Percentiles rank a stretch among this genome's conserved stretches.
phyloP scores from a whole-genome alignment of 2,329 filamentous ascomycete species.

The Aureobasidium subglaciale region DNA sequence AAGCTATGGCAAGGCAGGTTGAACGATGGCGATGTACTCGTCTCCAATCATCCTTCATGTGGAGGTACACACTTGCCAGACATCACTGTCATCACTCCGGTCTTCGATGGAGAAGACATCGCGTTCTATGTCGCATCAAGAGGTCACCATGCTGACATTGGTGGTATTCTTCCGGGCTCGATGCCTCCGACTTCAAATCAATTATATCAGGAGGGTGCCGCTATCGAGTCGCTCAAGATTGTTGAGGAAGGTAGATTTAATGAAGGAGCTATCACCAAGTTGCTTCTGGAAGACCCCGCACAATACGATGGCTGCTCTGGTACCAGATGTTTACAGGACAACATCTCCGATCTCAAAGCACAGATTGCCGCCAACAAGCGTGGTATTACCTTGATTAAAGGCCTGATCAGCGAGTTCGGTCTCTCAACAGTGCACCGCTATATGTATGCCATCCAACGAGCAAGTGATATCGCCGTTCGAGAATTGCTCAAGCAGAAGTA shows the following conservation, averaged over 20 bases:
- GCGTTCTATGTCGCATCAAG: slow-evolving; percentile 26
- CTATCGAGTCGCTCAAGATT: slow-evolving; percentile 31
- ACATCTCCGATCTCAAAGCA: slow-evolving; percentile 32
- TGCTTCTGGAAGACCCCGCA: slow-evolving; percentile 23
- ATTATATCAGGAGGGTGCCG: slow-evolving; percentile 42
- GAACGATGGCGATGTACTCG: slow-evolving; percentile 25
- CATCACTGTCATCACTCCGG: slow-evolving; percentile 25
- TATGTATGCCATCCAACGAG: slow-evolving; percentile 14
- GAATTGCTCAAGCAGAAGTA: slow-evolving; percentile 11
- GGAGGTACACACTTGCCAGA: slow-evolving; percentile 28
- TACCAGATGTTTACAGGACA: slow-evolving; percentile 28
- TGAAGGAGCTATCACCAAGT: slow-evolving; percentile 16
- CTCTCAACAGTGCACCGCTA: slow-evolving; percentile 10
- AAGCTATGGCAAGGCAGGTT: slow-evolving; percentile 21
- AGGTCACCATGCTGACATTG: slow-evolving; percentile 27
- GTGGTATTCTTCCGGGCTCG: slow-evolving; percentile 27
- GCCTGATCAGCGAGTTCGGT: slow-evolving; percentile 8
- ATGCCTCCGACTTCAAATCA: slow-evolving; percentile 40
- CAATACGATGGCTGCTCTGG: slow-evolving; percentile 28
- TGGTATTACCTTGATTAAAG: slow-evolving; percentile 30
- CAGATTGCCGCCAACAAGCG: slow-evolving; percentile 30
- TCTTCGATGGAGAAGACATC: slow-evolving; percentile 23
- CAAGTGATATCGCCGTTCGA: slow-evolving; percentile 5
- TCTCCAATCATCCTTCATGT: slow-evolving; percentile 25
- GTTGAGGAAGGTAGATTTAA: slow-evolving; percentile 12